Evolutionary conservation across 352 stramenopile species (phyloP), one percentile per base, ranked within the genome.

Genomic region (Pythium sp.): DNA sequence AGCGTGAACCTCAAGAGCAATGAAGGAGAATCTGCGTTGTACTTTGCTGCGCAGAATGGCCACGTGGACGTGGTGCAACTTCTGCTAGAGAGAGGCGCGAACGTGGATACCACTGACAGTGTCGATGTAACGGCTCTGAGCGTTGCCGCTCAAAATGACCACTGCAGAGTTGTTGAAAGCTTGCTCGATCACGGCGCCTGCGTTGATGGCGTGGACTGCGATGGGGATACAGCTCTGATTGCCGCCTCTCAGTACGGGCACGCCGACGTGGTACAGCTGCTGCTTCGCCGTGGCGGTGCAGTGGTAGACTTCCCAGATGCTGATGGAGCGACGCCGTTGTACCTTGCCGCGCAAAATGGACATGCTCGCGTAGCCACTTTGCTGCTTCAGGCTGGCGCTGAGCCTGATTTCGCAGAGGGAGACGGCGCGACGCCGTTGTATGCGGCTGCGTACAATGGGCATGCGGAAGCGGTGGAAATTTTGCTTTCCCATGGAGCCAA

Each of bases 361-460:
- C 43, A 65, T 28, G n/a, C 18, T 65, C 24, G 12, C 0, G 59
- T 58, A 1, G 59, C 47, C 15, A 36, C 12, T 14, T 57, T 58
- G 28, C 28, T 65, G 24, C 43, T 65, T 26, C 41, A 65, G 49
- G 20, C 55, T 14, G 59, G 28, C 22, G 59, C 59, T 38, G 59
- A 65, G 28, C 41, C 49, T 5, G 59, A 65, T 26, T 65, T 65
- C 18, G 59, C 59, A 22, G 59, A 65, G 22, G 59, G 43, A 57
- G 59, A 65, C 9, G 59, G 59, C 1, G 15, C 59, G 38, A 65
- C 59, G n/a, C 59, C 59, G 6, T 34, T 65, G 59, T 65, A 65
- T 65, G 59, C 59, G 15, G 59, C 59, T 24, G 59, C 59, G 43
- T 65, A 65, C 41, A 65, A 65, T 32, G 59, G 59, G 2, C 59